phyloP scores from a whole-genome alignment of 192 early-diverging fungal species.

The Coemansia sp. region DNA sequence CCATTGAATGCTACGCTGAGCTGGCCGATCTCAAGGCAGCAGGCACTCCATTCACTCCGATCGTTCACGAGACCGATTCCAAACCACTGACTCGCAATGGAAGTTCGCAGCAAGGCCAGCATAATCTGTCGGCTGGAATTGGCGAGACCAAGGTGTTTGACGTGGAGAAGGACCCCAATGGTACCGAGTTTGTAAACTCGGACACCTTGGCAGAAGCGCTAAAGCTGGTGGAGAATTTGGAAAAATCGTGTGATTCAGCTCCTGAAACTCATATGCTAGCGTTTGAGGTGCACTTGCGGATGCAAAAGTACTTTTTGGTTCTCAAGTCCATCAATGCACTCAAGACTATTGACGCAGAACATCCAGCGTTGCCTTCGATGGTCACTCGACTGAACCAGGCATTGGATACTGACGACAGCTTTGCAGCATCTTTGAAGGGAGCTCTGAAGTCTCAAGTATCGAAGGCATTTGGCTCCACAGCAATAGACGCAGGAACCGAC shows the following conservation, averaged over 20 bases:
- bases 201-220: conserved; percentile 70
- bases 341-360: conserved; percentile 25
- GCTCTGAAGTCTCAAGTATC: conserved; percentile 41
- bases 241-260: conserved; percentile 18
- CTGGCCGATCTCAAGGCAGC: conserved; percentile 50
- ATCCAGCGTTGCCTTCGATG: conserved; percentile 36
- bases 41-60: conserved; percentile 33
- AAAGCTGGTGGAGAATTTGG: conserved; percentile 73
- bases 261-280: conserved; percentile 32
- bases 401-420: conserved; percentile 34
- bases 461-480: conserved; percentile 38
- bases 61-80: conserved; percentile 15
- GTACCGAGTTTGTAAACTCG: conserved; percentile 53
- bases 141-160: conserved; percentile 55
- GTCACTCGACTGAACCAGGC: conserved; percentile 26
- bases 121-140: conserved; percentile 40
- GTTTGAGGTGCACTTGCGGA: conserved; percentile 51
- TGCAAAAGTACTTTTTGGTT: conserved; percentile 52
- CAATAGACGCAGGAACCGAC: conserved; percentile 10
- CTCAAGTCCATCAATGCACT: conserved; percentile 48
- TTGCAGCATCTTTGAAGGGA: conserved; percentile 51
- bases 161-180: conserved; percentile 42
- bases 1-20: conserved; percentile 61
- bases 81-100: conserved; percentile 53
- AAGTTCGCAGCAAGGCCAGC: conserved; percentile 58